Evolutionary conservation across 83 land plant species (phyloP), one percentile per base, ranked within the genome.

Genomic region (Diphasiastrum complanatum): DNA sequence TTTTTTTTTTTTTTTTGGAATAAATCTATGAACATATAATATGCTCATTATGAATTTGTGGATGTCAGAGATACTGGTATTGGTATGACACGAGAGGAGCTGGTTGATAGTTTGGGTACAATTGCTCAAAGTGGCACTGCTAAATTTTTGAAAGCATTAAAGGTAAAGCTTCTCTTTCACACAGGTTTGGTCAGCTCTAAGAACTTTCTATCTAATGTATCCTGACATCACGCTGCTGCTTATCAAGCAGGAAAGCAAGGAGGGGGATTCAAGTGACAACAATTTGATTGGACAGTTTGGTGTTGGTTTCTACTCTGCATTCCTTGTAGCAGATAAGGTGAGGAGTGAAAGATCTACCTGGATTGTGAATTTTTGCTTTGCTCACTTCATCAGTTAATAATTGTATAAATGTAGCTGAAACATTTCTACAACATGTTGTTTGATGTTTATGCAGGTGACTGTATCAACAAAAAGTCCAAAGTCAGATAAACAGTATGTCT

Each of bases 121-220:
- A 95, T 95, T 68, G 99, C 99, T 16, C 87, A 89, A 51, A 95
- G 99, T 84, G 99, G 99, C 14, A 95, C 99, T 45, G 89, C 96
- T 14, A 86, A 80, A 60, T 95, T 95, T 63, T 60, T 89, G 60
- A 79, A 89, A 65, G 99, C 99, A 28, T 46, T 95, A 23, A 95
- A 86, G 92, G 99, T n/a, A n/a, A n/a, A n/a, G n/a, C n/a, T n/a
- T n/a, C n/a, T n/a, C n/a, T n/a, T n/a, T n/a, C n/a, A n/a, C n/a
- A n/a, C n/a, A n/a, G n/a, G n/a, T n/a, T n/a, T n/a, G n/a, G n/a
- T n/a, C n/a, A n/a, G n/a, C n/a, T n/a, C n/a, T n/a, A n/a, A n/a
- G n/a, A n/a, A n/a, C n/a, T n/a, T n/a, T n/a, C n/a, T n/a, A n/a
- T n/a, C n/a, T n/a, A n/a, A n/a, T n/a, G n/a, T n/a, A n/a, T n/a